phyloP scores from a whole-genome alignment of 805 yeast genomes.

The Wickerhamomyces ciferrii region DNA sequence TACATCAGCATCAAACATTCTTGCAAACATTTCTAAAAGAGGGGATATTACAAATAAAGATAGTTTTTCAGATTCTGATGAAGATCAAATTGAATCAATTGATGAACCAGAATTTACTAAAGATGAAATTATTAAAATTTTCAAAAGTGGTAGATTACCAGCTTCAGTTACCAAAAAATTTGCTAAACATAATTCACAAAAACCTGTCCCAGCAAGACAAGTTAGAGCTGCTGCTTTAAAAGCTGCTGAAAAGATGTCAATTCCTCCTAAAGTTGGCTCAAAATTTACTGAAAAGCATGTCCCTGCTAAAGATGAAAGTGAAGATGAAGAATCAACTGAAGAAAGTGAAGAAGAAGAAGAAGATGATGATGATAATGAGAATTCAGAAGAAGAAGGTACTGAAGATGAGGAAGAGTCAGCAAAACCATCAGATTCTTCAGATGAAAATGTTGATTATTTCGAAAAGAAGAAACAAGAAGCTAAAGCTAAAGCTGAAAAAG shows the following conservation, averaged over 20 bases:
- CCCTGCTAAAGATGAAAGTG: background rate
- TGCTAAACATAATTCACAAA: background rate
- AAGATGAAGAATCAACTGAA: background rate
- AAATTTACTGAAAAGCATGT: background rate
- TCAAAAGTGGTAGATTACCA: constrained; percentile 11
- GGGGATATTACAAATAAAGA: background rate
- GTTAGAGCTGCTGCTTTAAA: constrained; percentile 8
- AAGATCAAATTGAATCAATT: constrained; percentile 6
- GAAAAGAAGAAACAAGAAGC: background rate
- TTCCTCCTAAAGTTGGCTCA: background rate
- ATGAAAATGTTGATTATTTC: background rate
- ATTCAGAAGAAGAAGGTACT: background rate
- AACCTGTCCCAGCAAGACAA: background rate
- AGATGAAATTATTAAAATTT: constrained; percentile 11
- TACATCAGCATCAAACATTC: background rate
- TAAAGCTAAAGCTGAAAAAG: background rate
- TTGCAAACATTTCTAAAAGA: background rate
- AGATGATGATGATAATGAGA: background rate
- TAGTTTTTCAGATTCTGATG: constrained; percentile 13
- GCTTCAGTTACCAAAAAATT: constrained; percentile 7
- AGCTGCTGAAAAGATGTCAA: background rate
- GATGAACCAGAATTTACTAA: constrained; percentile 16
- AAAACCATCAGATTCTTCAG: background rate
- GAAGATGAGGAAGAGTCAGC: background rate
- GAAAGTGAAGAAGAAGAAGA: too few relatives aligned